These are phyloP conservation scores for Alisma plantagoaquatica DNA, from an alignment of 106 monocot genomes.

Conservation along the genomic window DNA sequence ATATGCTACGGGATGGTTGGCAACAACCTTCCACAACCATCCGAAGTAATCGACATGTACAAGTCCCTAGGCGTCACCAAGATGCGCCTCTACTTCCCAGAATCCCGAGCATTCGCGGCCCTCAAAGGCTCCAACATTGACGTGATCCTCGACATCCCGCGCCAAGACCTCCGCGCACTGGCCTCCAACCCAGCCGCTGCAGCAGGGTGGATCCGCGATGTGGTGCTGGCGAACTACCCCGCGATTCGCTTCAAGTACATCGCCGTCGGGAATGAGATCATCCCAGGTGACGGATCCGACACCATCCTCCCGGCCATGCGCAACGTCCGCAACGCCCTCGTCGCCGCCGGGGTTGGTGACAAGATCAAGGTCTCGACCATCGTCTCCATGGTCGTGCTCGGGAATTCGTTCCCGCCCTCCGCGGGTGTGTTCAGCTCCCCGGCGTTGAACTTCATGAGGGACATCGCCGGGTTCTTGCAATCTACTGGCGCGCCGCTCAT, in stretches of 20 bases:
- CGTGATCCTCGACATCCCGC: constrained; percentile 6
- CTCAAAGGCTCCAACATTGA: constrained; percentile 9
- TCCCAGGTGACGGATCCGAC: constrained; percentile 4
- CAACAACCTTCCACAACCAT: constrained; percentile 1
- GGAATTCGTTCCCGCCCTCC: constrained; percentile 12
- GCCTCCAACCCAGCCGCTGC: constrained; percentile 3
- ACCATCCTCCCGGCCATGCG: constrained; percentile 12
- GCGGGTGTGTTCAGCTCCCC: background rate
- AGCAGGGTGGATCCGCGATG: constrained; percentile 1
- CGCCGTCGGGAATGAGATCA: constrained; percentile 18
- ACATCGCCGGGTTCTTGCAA: background rate
- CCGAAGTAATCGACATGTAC: constrained; percentile 7
- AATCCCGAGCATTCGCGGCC: background rate
- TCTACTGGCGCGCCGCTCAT: constrained; percentile 1
- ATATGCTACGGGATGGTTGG: constrained; percentile 11
- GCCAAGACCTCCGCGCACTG: background rate
- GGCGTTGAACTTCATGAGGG: background rate
- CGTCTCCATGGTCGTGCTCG: constrained; percentile 1
- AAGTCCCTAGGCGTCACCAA: background rate
- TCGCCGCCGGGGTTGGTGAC: constrained; percentile 3
- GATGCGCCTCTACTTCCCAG: constrained; percentile 11
- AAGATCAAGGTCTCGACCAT: constrained; percentile 16
- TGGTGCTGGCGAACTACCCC: constrained; percentile 6
- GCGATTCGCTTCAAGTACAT: constrained; percentile 15
- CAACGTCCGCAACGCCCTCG: constrained; percentile 6